Conservation (phyloP, 352 stramenopile genomes). For the Phytophthora syringae region DNA sequence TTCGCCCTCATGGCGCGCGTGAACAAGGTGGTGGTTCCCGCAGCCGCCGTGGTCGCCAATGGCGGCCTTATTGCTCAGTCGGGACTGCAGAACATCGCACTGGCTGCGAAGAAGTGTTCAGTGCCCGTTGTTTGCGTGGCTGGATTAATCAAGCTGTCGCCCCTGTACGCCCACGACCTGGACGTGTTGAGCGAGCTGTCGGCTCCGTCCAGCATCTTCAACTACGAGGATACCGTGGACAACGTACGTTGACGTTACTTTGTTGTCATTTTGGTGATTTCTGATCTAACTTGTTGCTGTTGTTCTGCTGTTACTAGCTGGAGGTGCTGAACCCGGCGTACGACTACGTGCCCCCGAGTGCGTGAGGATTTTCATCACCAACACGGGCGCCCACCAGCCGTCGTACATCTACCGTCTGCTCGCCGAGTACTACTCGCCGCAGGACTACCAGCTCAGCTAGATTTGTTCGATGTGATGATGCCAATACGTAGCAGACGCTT, state of each 20-base stretch:
- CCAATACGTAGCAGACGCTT: slow-evolving; percentile 22
- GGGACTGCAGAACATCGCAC: slow-evolving; percentile 95
- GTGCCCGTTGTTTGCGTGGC: slow-evolving; percentile 97
- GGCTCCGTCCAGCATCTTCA: slow-evolving; percentile 86
- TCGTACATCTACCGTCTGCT: slow-evolving; percentile 99
- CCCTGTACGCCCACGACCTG: slow-evolving; percentile 98
- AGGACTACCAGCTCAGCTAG: slow-evolving; percentile 93
- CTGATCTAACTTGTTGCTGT: slow-evolving; percentile 15
- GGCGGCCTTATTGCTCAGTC: slow-evolving; percentile 96
- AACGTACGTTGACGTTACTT: slow-evolving; percentile 55
- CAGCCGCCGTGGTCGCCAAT: slow-evolving; percentile 97
- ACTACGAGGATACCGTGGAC: slow-evolving; percentile 91
- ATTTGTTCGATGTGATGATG: slow-evolving; percentile 30
- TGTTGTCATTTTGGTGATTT: slow-evolving; percentile 8
- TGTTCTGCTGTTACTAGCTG: slow-evolving; percentile 53
- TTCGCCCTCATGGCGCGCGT: slow-evolving; percentile 98
- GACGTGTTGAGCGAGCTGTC: slow-evolving; percentile 95
- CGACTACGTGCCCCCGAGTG: slow-evolving; percentile 98
- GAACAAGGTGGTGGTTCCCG: slow-evolving; percentile 97
- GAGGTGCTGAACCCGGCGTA: slow-evolving; percentile 97
- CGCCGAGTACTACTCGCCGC: slow-evolving; percentile 98
- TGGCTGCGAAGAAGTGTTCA: slow-evolving; percentile 96
- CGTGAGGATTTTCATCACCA: slow-evolving; percentile 98
- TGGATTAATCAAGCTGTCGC: slow-evolving; percentile 98
- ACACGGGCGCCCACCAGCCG: slow-evolving; percentile 97